Conservation (phyloP, 1,139 yeast species). For the Pichia norvegensis region DNA sequence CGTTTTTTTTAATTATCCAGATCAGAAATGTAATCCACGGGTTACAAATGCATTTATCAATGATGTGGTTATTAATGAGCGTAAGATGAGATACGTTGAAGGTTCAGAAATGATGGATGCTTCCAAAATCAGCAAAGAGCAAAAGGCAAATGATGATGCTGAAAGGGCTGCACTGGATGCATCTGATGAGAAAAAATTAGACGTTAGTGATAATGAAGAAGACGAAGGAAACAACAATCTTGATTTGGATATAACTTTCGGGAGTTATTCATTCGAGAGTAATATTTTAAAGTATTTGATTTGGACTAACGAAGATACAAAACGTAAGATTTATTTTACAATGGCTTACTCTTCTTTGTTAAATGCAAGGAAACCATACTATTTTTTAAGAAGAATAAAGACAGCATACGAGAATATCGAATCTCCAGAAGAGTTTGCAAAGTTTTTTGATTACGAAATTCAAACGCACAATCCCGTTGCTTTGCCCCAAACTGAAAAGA, state of each 20-base stretch:
- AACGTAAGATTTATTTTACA: slow-evolving; percentile 23
- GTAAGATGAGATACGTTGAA: slow-evolving; percentile 29
- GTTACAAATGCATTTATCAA: slow-evolving; percentile 45
- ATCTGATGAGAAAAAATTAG: slow-evolving; percentile 3
- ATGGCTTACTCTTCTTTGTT: slow-evolving; percentile 29
- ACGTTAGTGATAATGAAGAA: slow-evolving; percentile 5
- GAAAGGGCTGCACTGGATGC: slow-evolving; percentile 11
- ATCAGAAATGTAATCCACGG: slow-evolving; percentile 35
- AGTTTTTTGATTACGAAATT: slow-evolving; percentile 24
- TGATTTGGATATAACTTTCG: slow-evolving; percentile 18
- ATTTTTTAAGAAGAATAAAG: slow-evolving; percentile 27
- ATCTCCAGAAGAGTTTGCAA: slow-evolving; percentile 21
- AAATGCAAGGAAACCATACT: slow-evolving; percentile 29
- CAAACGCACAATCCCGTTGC: slow-evolving; percentile 10
- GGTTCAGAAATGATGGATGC: slow-evolving; percentile 16
- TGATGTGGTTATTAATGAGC: slow-evolving; percentile 40
- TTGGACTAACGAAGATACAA: slow-evolving; percentile 19
- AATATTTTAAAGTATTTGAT: slow-evolving; percentile 29
- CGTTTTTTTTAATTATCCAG: slow-evolving; percentile 45
- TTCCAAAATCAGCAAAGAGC: slow-evolving; percentile 3
- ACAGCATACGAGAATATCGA: slow-evolving; percentile 20
- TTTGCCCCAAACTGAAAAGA: slow-evolving; percentile 9
- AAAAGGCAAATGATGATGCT: slow-evolving; percentile 15
- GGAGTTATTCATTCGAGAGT: slow-evolving; percentile 28
- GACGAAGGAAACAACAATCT: slow-evolving; percentile 10